These are phyloP conservation scores for Dioscorea cayenensis DNA, from an alignment of 116 monocot species.

Conservation along the genomic window DNA sequence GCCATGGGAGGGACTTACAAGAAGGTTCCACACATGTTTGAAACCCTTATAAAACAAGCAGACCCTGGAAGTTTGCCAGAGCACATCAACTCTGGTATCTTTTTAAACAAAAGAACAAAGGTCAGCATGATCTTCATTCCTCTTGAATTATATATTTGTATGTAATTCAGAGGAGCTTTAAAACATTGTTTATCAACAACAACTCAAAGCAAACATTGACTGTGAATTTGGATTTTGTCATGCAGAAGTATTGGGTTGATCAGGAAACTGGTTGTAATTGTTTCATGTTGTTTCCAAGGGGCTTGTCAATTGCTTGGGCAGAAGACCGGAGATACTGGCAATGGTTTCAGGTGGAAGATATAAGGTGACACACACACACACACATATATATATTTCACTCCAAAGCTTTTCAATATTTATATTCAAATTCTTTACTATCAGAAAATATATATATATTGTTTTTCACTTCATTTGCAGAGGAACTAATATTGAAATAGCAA, in stretches of 20 bases:
- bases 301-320: conserved; percentile 30
- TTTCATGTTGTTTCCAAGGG: conserved; percentile 27
- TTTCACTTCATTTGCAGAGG: conserved; percentile 13
- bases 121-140: background rate
- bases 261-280: conserved; percentile 12
- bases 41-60: conserved; percentile 20
- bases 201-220: background rate
- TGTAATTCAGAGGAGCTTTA: background rate
- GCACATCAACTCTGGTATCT: conserved; percentile 13
- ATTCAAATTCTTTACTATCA: too few relatives aligned
- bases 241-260: conserved; percentile 29
- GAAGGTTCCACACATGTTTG: conserved; percentile 16
- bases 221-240: background rate
- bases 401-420: too few relatives aligned
- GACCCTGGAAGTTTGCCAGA: background rate
- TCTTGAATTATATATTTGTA: background rate
- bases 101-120: conserved; percentile 23
- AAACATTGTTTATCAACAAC: background rate
- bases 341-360: conserved; percentile 19
- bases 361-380: background rate
- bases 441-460: too few relatives aligned
- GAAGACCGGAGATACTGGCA: conserved; percentile 32
- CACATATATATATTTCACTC: background rate
- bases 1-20: background rate
- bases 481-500: conserved; percentile 29